A percentile compares a stretch with the other conserved stretches of the same genome.
Evolutionary conservation across 306 rosid genomes (phyloP).

Genomic region (Lathyrus aphaca): DNA sequence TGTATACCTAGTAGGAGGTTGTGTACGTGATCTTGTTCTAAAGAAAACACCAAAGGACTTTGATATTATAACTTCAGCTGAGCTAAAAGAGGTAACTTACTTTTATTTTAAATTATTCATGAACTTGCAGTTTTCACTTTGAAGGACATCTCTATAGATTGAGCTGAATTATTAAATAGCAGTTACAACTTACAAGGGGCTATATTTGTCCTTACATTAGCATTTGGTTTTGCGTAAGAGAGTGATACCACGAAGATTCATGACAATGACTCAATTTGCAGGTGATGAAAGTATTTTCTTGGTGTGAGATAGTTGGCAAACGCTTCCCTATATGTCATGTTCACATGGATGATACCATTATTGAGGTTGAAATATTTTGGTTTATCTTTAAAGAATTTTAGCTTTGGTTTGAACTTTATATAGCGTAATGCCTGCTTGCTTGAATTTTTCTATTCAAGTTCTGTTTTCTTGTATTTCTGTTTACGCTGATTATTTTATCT

Average conservation of each 20-base stretch:
- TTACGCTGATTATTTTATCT: conserved; percentile 24
- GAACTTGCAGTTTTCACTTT: neutral
- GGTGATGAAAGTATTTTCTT: conserved; percentile 71
- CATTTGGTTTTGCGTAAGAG: neutral
- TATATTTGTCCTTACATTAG: conserved; percentile 23
- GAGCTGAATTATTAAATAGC: neutral
- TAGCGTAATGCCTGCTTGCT: neutral
- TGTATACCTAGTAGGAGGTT: conserved; percentile 50
- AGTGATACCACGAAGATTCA: neutral
- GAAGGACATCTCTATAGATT: neutral
- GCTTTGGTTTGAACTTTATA: conserved; percentile 4
- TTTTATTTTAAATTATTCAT: conserved; percentile 2
- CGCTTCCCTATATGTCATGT: conserved; percentile 81
- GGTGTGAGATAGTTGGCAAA: conserved; percentile 77
- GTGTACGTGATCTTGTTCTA: conserved; percentile 49
- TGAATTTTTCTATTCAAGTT: conserved; percentile 16
- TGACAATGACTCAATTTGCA: conserved; percentile 42
- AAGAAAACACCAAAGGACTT: conserved; percentile 48
- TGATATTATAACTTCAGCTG: conserved; percentile 68
- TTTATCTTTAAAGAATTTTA: conserved; percentile 6
- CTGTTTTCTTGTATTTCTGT: conserved; percentile 8
- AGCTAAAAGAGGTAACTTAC: conserved; percentile 63
- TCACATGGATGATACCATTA: conserved; percentile 58
- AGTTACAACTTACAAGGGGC: conserved; percentile 2
- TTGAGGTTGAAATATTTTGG: conserved; percentile 58